Evolutionary conservation across 2,329 filamentous ascomycete species (phyloP), one percentile per base, ranked within the genome.

Genomic region (Ascocoryne sarcoides): DNA sequence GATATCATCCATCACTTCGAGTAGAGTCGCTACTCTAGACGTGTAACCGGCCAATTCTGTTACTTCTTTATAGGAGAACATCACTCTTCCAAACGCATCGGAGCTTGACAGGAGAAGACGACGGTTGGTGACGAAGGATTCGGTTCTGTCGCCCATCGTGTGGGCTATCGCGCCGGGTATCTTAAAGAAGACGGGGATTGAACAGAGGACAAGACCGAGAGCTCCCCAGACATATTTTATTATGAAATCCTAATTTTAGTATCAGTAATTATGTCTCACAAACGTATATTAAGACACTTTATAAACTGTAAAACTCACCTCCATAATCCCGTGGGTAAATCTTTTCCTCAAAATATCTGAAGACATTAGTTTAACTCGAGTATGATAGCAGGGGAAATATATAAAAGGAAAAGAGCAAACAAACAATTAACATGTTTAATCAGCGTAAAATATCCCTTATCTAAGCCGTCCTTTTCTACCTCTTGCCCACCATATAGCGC

Each of bases 171-270:
- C 67, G 1, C 84, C 84, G 0, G 89, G 88, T 14, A 95, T 74
- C 62, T 90, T 90, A 70, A 98, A 84, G 62, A 98, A 98, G 2
- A 96, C 90, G 0, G 92, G 92, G 0, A 95, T 80, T 62, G 87
- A 93, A 69, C 92, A 98, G 8, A 98, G 78, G 48, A 95, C 64
- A 49, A 98, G 72, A 1, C 92, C 92, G 32, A 98, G 64, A 2
- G 92, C 90, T 30, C 92, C 92, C 92, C 92, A 98, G 65, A 96
- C 92, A 61, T 98, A 98, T 64, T 98, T 98, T 64, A 98, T 95
- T 43, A 96, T 87, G 63, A 95, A 98, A 62, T 98, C 92, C 61
- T 56, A 19, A 2, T n/a, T n/a, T n/a, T n/a, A n/a, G n/a, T n/a
- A n/a, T n/a, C n/a, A n/a, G n/a, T n/a, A n/a, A n/a, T n/a, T n/a